Conservation (phyloP, 441 rosid species). For the Populus hybrid region DNA sequence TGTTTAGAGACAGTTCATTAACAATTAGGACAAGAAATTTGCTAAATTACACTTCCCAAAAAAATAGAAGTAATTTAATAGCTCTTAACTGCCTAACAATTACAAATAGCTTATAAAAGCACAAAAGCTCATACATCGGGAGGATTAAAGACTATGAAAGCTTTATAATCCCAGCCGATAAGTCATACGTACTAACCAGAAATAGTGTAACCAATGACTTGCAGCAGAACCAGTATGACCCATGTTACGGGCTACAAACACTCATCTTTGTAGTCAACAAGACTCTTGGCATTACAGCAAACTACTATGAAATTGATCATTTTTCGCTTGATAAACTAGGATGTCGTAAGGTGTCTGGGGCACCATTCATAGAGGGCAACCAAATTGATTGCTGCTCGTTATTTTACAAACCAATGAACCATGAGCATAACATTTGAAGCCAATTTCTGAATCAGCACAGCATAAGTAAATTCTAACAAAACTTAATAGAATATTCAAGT, state of each 20-base stretch:
- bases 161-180: not conserved
- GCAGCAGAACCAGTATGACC: not conserved
- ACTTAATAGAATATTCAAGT: not conserved
- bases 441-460: not conserved
- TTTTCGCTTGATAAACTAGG: not conserved
- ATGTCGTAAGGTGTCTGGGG: not conserved
- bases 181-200: not conserved
- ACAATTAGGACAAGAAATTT: not conserved
- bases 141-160: not conserved
- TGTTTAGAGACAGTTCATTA: not conserved
- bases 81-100: not conserved
- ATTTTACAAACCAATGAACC: not conserved
- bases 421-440: conserved; percentile 1
- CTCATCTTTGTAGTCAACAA: not conserved
- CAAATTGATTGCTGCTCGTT: not conserved
- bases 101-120: not conserved
- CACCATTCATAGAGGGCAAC: not conserved
- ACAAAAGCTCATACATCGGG: not conserved
- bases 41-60: not conserved
- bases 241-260: not conserved
- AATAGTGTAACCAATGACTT: not conserved
- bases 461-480: not conserved
- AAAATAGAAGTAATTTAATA: not conserved
- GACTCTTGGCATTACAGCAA: not conserved
- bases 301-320: not conserved